Evolutionary conservation across 2,329 filamentous ascomycete species (phyloP).

Genomic region (Malbranchea zuffiana): DNA sequence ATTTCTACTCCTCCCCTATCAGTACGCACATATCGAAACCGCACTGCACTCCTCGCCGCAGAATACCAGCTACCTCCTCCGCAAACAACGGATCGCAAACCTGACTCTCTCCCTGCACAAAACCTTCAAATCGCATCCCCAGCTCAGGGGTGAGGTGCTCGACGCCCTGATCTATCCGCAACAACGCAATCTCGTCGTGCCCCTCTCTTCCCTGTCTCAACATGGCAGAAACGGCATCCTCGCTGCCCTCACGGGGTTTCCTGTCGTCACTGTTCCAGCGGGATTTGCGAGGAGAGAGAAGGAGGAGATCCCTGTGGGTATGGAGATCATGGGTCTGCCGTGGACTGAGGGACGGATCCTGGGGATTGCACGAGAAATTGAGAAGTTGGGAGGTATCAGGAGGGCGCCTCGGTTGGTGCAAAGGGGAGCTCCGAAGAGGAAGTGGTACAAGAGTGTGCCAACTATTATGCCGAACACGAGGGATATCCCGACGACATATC

Average conservation of each 20-base stretch:
- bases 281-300: conserved; percentile 31
- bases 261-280: conserved; percentile 38
- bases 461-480: conserved; percentile 8
- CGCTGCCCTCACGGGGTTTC: conserved; percentile 43
- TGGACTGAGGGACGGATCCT: conserved; percentile 47
- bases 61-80: conserved; percentile 40
- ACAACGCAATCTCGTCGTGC: conserved; percentile 53
- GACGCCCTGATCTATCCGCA: conserved; percentile 55
- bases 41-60: conserved; percentile 42
- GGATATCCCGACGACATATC: conserved; percentile 11
- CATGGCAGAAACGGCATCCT: conserved; percentile 49
- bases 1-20: conserved; percentile 50
- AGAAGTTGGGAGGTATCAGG: conserved; percentile 36
- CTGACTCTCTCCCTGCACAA: conserved; percentile 42
- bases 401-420: conserved; percentile 29
- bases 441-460: conserved; percentile 8
- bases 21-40: conserved; percentile 46
- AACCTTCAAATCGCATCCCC: conserved; percentile 39
- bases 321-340: conserved; percentile 51
- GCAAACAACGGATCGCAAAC: conserved; percentile 40
- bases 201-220: conserved; percentile 46
- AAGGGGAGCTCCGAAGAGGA: conserved; percentile 1
- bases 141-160: too few species aligned
- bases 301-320: conserved; percentile 50
- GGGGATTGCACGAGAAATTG: conserved; percentile 43